Percentiles rank a stretch among this genome's conserved stretches.
These are phyloP conservation scores for Straminergon stramineum DNA, from an alignment of 225 moss, liverwort and hornwort species.

Conservation along the genomic window DNA sequence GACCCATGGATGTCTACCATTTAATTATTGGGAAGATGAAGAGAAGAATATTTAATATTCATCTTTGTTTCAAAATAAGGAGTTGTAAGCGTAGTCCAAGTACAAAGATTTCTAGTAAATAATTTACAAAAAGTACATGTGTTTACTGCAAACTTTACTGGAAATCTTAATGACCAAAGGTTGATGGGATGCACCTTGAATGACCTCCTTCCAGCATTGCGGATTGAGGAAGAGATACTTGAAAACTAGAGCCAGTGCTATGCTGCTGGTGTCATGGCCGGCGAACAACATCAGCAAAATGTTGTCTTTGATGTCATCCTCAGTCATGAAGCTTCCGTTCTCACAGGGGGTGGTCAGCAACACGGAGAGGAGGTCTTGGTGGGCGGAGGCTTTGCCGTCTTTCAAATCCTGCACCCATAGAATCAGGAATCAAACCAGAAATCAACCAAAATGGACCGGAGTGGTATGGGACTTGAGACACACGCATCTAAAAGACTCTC, in stretches of 20 bases:
- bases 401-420: neutral
- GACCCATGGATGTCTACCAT: neutral
- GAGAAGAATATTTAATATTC: too few relatives aligned
- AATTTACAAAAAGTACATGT: neutral
- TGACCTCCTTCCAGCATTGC: too few relatives aligned
- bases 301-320: too few relatives aligned
- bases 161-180: neutral
- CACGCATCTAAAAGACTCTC: too few relatives aligned
- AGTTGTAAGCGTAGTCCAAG: neutral
- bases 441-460: neutral
- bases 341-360: constrained; percentile 10
- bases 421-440: neutral
- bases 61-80: neutral
- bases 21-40: neutral
- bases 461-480: too few relatives aligned
- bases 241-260: too few relatives aligned
- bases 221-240: too few relatives aligned
- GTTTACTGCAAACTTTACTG: neutral
- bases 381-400: neutral
- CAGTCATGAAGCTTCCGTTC: too few relatives aligned
- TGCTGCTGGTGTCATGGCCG: too few relatives aligned
- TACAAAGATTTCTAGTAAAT: neutral
- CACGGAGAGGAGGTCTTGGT: constrained; percentile 10
- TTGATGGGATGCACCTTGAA: too few relatives aligned
- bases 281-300: too few relatives aligned